These are phyloP conservation scores for Gamarada debralockiae DNA, from an alignment of 495 filamentous ascomycete genomes.

Conservation along the genomic window DNA sequence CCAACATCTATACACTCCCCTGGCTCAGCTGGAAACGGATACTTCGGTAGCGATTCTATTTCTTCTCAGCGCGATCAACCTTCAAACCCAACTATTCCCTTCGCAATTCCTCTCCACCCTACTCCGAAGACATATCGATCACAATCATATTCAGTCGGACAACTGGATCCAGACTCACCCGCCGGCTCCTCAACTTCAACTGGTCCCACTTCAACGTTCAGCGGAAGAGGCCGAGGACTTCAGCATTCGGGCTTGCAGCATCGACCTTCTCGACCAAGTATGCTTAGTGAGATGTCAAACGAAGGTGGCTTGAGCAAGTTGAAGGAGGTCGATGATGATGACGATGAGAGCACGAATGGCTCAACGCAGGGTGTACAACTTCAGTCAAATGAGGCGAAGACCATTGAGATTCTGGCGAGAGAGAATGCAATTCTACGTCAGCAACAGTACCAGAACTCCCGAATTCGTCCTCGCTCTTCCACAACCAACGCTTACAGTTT, in stretches of 20 bases:
- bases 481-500: slow-evolving; percentile 48
- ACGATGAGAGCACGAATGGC: slow-evolving; percentile 62
- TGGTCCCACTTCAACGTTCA: slow-evolving; percentile 34
- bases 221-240: slow-evolving; percentile 49
- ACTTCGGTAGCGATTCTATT: slow-evolving; percentile 35
- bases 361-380: slow-evolving; percentile 54
- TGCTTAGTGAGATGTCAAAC: slow-evolving; percentile 74
- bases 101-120: slow-evolving; percentile 85
- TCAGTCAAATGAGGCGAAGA: slow-evolving; percentile 60
- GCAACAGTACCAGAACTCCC: slow-evolving; percentile 53
- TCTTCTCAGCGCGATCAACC: slow-evolving; percentile 20
- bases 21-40: slow-evolving; percentile 37
- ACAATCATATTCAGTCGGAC: slow-evolving; percentile 94
- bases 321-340: slow-evolving; percentile 79
- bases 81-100: slow-evolving; percentile 68
- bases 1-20: slow-evolving; percentile 64
- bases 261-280: slow-evolving; percentile 79
- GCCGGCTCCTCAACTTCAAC: slow-evolving; percentile 38
- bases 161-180: slow-evolving; percentile 70
- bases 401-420: slow-evolving; percentile 66
- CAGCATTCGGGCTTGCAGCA: slow-evolving; percentile 67
- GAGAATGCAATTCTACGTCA: slow-evolving; percentile 73
- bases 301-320: slow-evolving; percentile 73
- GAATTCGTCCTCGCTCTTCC: slow-evolving; percentile 60
- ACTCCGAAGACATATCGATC: slow-evolving; percentile 92